These are phyloP conservation scores for Kodamaea kaohsiungensis DNA, from an alignment of 805 yeast species.

Conservation along the genomic window DNA sequence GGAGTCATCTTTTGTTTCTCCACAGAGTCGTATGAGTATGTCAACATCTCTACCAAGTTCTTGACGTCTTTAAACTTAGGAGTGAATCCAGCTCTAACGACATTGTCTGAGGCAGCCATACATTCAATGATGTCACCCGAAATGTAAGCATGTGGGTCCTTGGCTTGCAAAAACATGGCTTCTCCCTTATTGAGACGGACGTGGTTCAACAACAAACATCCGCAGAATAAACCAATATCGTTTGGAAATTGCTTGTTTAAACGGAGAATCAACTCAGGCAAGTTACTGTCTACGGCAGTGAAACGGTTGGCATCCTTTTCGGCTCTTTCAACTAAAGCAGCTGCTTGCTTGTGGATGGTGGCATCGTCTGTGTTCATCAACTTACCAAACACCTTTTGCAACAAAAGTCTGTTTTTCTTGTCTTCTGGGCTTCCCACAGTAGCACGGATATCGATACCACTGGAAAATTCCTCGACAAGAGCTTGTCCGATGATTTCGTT, in stretches of 20 bases:
- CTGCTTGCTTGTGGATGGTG: conserved; percentile 57
- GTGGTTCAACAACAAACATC: conserved; percentile 89
- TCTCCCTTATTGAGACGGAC: conserved; percentile 82
- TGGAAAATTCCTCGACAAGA: conserved; percentile 52
- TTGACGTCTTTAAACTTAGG: conserved; percentile 97
- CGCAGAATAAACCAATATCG: conserved; percentile 95
- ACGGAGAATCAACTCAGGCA: conserved; percentile 74
- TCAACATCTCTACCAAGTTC: conserved; percentile 86
- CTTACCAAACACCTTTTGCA: conserved; percentile 74
- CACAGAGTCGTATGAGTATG: conserved; percentile 85
- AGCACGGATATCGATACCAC: conserved; percentile 47
- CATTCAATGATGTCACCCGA: conserved; percentile 98
- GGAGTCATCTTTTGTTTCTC: conserved; percentile 90
- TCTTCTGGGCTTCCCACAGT: conserved; percentile 54
- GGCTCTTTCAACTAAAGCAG: conserved; percentile 67
- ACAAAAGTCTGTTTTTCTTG: conserved; percentile 56
- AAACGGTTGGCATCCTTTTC: conserved; percentile 58
- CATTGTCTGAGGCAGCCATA: conserved; percentile 99
- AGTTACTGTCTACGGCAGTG: conserved; percentile 43
- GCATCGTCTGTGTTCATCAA: conserved; percentile 82
- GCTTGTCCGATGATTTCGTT: conserved; percentile 66
- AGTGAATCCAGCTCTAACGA: conserved; percentile 98
- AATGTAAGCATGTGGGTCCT: conserved; percentile 98
- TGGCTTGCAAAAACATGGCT: conserved; percentile 95
- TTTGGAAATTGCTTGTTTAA: conserved; percentile 86